Evolutionary conservation across 106 monocot species (phyloP).

Genomic region (Dendrobium nobile): DNA sequence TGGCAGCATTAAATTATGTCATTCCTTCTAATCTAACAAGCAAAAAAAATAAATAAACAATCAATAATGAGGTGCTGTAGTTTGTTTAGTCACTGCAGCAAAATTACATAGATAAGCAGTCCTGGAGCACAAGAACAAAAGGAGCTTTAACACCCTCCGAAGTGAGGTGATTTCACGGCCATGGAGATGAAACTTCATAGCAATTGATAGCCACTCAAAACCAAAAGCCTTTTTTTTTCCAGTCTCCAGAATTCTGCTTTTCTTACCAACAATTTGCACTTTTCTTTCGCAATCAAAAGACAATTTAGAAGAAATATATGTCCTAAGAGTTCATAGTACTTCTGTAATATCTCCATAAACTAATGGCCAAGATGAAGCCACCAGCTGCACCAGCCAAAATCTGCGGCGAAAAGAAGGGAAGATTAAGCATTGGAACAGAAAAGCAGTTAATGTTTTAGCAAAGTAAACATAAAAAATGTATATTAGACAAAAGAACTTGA

Average conservation of each 20-base stretch:
- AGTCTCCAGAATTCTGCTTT: not conserved
- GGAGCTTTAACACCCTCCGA: too few species aligned
- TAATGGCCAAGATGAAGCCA: not conserved
- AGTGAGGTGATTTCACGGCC: too few species aligned
- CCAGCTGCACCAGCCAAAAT: conserved; percentile 3
- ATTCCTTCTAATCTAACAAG: too few species aligned
- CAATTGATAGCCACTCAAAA: not conserved
- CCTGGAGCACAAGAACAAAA: too few species aligned
- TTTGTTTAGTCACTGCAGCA: too few species aligned
- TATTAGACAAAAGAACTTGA: too few species aligned
- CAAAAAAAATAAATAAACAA: too few species aligned
- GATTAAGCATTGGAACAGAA: not conserved
- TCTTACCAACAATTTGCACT: not conserved
- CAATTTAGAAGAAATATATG: not conserved
- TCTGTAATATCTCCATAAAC: not conserved
- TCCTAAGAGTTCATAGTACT: not conserved
- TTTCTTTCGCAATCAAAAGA: not conserved
- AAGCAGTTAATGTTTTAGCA: not conserved
- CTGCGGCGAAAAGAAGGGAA: not conserved
- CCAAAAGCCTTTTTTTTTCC: not conserved
- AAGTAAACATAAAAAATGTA: not conserved
- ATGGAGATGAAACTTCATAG: too few species aligned
- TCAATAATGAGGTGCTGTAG: too few species aligned
- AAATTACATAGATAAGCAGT: too few species aligned
- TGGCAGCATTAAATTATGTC: too few species aligned